Conservation (phyloP, 345 rosid species). For the Populus deltoides region DNA sequence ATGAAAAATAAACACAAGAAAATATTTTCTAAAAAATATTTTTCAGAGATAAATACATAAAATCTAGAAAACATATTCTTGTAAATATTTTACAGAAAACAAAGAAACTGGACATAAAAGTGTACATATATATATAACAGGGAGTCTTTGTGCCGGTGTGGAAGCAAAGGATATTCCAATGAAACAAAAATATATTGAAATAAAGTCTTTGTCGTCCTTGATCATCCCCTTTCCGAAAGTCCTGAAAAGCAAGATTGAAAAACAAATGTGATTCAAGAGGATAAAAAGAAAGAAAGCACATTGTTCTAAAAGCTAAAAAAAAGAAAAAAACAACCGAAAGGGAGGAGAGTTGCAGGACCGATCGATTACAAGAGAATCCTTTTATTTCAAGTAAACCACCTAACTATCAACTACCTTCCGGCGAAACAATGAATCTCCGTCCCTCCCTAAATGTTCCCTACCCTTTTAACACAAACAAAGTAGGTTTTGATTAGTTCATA, state of each 20-base stretch:
- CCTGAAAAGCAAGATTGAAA: not conserved
- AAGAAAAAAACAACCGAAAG: not conserved
- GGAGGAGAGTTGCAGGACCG: not conserved
- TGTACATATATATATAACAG: too few relatives aligned
- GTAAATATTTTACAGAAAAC: too few relatives aligned
- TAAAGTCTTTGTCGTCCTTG: conserved; percentile 2
- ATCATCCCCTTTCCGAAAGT: conserved; percentile 36
- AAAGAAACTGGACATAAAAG: too few relatives aligned
- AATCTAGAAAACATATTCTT: too few relatives aligned
- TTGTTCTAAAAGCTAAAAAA: too few relatives aligned
- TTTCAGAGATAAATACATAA: too few relatives aligned
- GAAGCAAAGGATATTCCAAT: conserved; percentile 46
- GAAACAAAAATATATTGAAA: not conserved
- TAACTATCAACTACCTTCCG: conserved; percentile 22
- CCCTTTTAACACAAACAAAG: too few relatives aligned
- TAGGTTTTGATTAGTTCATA: not conserved
- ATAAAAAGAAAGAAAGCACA: not conserved
- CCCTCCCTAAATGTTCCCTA: not conserved
- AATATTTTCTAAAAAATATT: too few relatives aligned
- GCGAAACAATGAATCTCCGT: not conserved
- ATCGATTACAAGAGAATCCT: conserved; percentile 18
- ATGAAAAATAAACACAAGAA: too few relatives aligned
- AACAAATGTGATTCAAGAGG: not conserved
- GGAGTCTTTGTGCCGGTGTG: not conserved
- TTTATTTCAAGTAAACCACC: conserved; percentile 35